These are phyloP conservation scores for Hibiscus tridactylites DNA, from an alignment of 345 rosid genomes.

Conservation along the genomic window DNA sequence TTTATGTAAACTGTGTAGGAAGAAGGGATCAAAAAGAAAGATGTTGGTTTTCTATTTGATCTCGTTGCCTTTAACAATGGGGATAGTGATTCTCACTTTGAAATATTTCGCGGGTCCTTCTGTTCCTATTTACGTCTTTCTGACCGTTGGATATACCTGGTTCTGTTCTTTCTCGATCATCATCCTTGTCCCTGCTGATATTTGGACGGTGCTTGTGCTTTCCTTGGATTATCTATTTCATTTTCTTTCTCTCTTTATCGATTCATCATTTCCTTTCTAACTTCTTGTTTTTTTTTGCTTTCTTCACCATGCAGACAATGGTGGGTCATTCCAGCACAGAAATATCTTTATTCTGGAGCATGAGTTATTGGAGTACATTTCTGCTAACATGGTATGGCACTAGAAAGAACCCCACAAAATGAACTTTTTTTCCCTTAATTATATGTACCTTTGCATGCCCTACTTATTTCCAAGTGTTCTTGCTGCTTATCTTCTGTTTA, in stretches of 20 bases:
- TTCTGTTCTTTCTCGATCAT: constrained; percentile 70
- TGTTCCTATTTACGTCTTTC: constrained; percentile 56
- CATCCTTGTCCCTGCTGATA: constrained; percentile 78
- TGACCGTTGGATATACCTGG: constrained; percentile 82
- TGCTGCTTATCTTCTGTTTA: background rate
- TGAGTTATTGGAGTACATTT: constrained; percentile 80
- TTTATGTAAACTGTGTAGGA: background rate
- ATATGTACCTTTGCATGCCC: background rate
- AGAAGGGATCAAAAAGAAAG: constrained; percentile 1
- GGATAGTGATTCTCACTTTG: constrained; percentile 54
- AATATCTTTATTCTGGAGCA: constrained; percentile 61
- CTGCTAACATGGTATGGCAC: constrained; percentile 62
- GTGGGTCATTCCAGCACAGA: constrained; percentile 18
- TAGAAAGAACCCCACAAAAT: background rate
- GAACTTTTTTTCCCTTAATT: background rate
- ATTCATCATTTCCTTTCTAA: background rate
- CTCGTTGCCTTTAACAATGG: constrained; percentile 66
- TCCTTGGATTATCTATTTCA: background rate
- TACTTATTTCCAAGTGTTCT: background rate
- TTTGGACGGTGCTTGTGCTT: constrained; percentile 56
- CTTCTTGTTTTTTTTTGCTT: background rate
- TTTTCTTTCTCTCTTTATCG: no score
- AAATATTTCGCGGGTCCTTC: constrained; percentile 61
- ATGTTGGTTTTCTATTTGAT: constrained; percentile 81
- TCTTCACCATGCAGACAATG: constrained; percentile 25